phyloP scores from a whole-genome alignment of 495 filamentous ascomycete genomes.

The Xeromyces bisporus region DNA sequence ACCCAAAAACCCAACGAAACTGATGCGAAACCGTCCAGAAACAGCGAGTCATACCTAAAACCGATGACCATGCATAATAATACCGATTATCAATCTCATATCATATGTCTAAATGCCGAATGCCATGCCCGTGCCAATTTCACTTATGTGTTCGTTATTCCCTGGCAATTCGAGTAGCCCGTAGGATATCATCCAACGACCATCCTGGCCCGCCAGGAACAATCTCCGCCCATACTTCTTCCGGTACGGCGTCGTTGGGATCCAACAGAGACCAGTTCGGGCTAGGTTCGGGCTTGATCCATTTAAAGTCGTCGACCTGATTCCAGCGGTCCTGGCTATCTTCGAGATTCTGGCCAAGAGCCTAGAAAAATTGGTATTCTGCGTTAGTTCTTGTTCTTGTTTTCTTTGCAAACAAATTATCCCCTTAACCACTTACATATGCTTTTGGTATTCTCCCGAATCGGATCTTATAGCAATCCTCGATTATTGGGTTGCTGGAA shows the following conservation, averaged over 20 bases:
- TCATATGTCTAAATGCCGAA: too few relatives aligned
- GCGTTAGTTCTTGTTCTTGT: background rate
- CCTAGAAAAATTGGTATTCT: too few relatives aligned
- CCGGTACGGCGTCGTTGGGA: slow-evolving; percentile 39
- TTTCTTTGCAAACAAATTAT: background rate
- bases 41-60: too few relatives aligned
- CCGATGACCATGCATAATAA: too few relatives aligned
- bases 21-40: too few relatives aligned
- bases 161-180: slow-evolving; percentile 32
- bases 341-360: slow-evolving; percentile 20
- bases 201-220: slow-evolving; percentile 46
- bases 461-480: slow-evolving; percentile 61
- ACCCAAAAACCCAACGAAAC: too few relatives aligned
- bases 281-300: slow-evolving; percentile 71
- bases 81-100: too few relatives aligned
- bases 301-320: slow-evolving; percentile 92
- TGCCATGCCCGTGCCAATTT: too few relatives aligned
- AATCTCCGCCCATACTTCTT: slow-evolving; percentile 51
- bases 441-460: slow-evolving; percentile 58
- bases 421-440: slow-evolving; percentile 38
- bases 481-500: slow-evolving; percentile 77
- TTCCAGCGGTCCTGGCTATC: slow-evolving; percentile 53
- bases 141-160: too few relatives aligned
- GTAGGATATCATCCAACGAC: slow-evolving; percentile 51
- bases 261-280: slow-evolving; percentile 73